Percentiles rank a stretch among this genome's conserved stretches.
Evolutionary conservation across 2,329 filamentous ascomycete species (phyloP).

Genomic region (Macrophomina phaseolina): DNA sequence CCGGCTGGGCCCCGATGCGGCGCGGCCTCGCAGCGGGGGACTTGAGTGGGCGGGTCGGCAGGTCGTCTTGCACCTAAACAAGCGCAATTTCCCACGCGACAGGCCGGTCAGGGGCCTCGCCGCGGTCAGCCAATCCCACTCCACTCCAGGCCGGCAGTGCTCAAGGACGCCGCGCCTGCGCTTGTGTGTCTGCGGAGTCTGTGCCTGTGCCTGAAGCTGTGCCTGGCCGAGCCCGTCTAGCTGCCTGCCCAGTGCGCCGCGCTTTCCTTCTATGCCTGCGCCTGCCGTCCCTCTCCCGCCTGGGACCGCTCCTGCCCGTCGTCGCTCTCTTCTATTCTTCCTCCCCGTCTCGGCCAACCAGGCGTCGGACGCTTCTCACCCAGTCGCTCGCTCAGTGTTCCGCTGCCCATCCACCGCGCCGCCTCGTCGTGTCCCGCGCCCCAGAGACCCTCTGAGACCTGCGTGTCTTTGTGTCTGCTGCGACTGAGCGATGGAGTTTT

Average conservation of each 20-base stretch:
- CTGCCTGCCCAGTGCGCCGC: background rate
- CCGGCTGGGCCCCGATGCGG: no score
- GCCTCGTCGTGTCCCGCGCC: background rate
- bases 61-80: constrained; percentile 1
- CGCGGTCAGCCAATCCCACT: constrained; percentile 16
- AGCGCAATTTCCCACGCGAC: constrained; percentile 26
- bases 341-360: constrained; percentile 10
- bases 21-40: background rate
- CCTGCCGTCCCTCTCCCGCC: constrained; percentile 1
- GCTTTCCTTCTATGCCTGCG: background rate
- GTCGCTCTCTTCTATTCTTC: background rate
- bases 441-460: background rate
- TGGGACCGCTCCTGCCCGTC: constrained; percentile 18
- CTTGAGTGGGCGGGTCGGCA: background rate
- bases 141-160: background rate
- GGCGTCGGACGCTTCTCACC: constrained; percentile 24
- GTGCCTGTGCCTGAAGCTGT: background rate
- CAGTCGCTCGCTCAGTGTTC: constrained; percentile 23
- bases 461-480: constrained; percentile 11
- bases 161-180: background rate
- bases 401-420: background rate
- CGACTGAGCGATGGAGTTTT: constrained; percentile 17
- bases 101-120: constrained; percentile 9
- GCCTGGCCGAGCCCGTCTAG: background rate
- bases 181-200: background rate